Evolutionary conservation across 1,139 yeast species (phyloP).

Genomic region (Meyerozyma sp.): DNA sequence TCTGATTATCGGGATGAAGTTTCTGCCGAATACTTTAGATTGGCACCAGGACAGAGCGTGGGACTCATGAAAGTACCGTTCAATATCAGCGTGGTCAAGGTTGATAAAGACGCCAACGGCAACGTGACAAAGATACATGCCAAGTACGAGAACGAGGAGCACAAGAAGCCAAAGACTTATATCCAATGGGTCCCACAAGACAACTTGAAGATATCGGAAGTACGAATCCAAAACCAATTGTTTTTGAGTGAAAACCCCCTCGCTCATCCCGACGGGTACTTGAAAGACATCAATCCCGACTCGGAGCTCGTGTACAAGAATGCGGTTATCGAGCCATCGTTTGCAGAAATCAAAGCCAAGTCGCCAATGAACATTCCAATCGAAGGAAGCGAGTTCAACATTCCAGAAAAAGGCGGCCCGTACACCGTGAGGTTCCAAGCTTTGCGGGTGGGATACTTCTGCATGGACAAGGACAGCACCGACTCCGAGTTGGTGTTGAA

Average conservation of each 20-base stretch:
- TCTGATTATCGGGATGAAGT: conserved; percentile 73
- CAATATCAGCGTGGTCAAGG: conserved; percentile 68
- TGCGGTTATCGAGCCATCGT: conserved; percentile 78
- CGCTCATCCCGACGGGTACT: conserved; percentile 80
- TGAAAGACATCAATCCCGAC: conserved; percentile 75
- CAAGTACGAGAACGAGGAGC: conserved; percentile 64
- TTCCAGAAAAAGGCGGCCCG: conserved; percentile 55
- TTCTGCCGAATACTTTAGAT: conserved; percentile 69
- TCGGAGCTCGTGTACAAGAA: conserved; percentile 63
- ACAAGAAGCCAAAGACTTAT: conserved; percentile 81
- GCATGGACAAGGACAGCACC: conserved; percentile 76
- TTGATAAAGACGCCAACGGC: conserved; percentile 61
- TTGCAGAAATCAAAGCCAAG: conserved; percentile 57
- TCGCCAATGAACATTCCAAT: conserved; percentile 75
- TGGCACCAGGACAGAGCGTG: conserved; percentile 91
- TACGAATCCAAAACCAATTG: conserved; percentile 81
- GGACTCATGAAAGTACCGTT: conserved; percentile 93
- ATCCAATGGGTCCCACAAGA: conserved; percentile 94
- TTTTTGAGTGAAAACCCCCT: conserved; percentile 91
- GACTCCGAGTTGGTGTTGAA: conserved; percentile 63
- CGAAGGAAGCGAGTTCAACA: conserved; percentile 65
- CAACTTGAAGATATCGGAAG: conserved; percentile 58
- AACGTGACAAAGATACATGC: conserved; percentile 67
- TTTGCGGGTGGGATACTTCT: conserved; percentile 92
- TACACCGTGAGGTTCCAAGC: conserved; percentile 98